Conservation (phyloP, 2,329 filamentous ascomycete genomes). For the Passalora sequoiae region DNA sequence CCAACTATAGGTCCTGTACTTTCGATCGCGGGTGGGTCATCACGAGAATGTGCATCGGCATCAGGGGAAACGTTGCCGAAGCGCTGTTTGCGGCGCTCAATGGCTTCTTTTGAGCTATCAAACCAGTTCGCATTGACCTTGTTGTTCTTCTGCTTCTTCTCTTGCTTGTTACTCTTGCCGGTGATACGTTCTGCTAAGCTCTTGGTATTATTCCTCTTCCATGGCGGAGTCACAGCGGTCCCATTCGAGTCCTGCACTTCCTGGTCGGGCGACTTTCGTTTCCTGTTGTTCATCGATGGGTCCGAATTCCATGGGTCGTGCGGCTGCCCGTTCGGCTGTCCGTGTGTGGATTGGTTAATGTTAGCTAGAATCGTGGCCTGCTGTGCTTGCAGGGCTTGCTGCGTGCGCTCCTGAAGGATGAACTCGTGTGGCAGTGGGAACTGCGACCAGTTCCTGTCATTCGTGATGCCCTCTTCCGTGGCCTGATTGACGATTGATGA, state of each 20-base stretch:
- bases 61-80: slow-evolving; percentile 55
- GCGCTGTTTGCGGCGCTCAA: slow-evolving; percentile 84
- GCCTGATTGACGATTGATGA: slow-evolving; percentile 80
- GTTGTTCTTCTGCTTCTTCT: slow-evolving; percentile 38
- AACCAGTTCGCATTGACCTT: slow-evolving; percentile 37
- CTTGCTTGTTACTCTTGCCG: slow-evolving; percentile 51
- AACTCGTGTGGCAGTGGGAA: slow-evolving; percentile 82
- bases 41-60: slow-evolving; percentile 42
- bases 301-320: neutral
- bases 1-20: slow-evolving; percentile 70
- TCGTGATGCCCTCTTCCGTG: slow-evolving; percentile 64
- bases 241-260: slow-evolving; percentile 52
- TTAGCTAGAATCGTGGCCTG: slow-evolving; percentile 28
- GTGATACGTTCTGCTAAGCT: slow-evolving; percentile 71
- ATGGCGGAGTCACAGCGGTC: slow-evolving; percentile 55
- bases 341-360: slow-evolving; percentile 19
- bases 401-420: slow-evolving; percentile 63
- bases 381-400: slow-evolving; percentile 36
- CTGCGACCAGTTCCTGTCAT: slow-evolving; percentile 73
- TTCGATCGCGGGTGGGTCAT: slow-evolving; percentile 44
- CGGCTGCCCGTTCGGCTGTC: slow-evolving; percentile 5
- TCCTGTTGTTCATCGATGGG: slow-evolving; percentile 51
- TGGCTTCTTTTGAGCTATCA: slow-evolving; percentile 62
- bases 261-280: slow-evolving; percentile 72
- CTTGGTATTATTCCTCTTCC: slow-evolving; percentile 64